phyloP scores from a whole-genome alignment of 2,329 filamentous ascomycete genomes.

The Arthroderma sp. region DNA sequence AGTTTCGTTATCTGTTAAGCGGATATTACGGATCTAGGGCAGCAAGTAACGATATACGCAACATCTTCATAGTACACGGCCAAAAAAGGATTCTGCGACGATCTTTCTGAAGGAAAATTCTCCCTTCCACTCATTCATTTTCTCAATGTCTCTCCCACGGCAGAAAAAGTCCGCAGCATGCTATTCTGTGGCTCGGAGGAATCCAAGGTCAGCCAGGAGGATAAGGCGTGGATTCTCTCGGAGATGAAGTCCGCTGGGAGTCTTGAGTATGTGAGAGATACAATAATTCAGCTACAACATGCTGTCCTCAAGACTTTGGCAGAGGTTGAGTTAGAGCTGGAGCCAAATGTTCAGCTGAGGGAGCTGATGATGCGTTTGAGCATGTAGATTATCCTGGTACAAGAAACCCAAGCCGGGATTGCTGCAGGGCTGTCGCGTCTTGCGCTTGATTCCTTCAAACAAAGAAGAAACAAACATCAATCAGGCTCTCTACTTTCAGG shows the following conservation, averaged over 20 bases:
- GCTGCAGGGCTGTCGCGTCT: too few relatives aligned
- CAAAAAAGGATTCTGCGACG: conserved; percentile 90
- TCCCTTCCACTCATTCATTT: conserved; percentile 82
- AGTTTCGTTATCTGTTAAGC: not conserved
- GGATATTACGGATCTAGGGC: too few relatives aligned
- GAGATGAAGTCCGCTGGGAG: conserved; percentile 5
- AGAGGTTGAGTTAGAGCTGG: not conserved
- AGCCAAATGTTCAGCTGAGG: not conserved
- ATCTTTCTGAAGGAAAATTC: conserved; percentile 94
- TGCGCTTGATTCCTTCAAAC: too few relatives aligned
- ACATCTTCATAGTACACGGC: conserved; percentile 27
- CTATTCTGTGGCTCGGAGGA: too few relatives aligned
- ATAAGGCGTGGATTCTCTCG: conserved; percentile 4
- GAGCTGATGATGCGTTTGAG: not conserved
- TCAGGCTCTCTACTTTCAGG: too few relatives aligned
- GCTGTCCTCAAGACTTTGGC: conserved; percentile 1
- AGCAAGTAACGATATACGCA: not conserved
- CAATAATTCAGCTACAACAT: not conserved
- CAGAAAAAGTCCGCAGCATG: too few relatives aligned
- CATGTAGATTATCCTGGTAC: not conserved
- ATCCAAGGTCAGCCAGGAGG: not conserved
- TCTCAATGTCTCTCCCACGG: too few relatives aligned
- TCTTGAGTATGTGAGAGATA: conserved; percentile 2
- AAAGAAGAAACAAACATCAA: too few relatives aligned
- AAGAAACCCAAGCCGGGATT: too few relatives aligned